These are phyloP conservation scores for Platismatia glauca DNA, from an alignment of 495 filamentous ascomycete species.

Conservation along the genomic window DNA sequence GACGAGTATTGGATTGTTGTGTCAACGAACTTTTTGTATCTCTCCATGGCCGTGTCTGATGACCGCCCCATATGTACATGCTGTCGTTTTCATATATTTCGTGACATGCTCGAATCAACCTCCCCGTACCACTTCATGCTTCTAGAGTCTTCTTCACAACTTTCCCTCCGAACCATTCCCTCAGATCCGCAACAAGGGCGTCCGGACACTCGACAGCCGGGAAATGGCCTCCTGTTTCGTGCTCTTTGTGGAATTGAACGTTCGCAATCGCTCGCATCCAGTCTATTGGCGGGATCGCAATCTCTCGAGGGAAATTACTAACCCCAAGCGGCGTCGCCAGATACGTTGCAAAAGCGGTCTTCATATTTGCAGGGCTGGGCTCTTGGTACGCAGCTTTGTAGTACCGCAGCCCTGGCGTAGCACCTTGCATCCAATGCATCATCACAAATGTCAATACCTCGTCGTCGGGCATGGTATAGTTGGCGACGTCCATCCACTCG, in stretches of 20 bases:
- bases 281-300: slow-evolving; percentile 19
- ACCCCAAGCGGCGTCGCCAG: not conserved
- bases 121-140: not conserved
- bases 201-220: slow-evolving; percentile 33
- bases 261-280: slow-evolving; percentile 22
- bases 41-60: too few species aligned
- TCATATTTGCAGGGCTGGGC: not conserved
- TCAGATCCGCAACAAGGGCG: slow-evolving; percentile 30
- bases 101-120: too few species aligned
- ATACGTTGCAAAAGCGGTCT: not conserved
- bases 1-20: too few species aligned
- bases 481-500: slow-evolving; percentile 19
- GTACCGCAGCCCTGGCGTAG: slow-evolving; percentile 25
- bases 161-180: slow-evolving; percentile 23
- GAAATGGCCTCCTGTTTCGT: slow-evolving; percentile 36
- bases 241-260: slow-evolving; percentile 19
- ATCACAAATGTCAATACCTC: slow-evolving; percentile 28
- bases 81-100: too few species aligned
- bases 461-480: slow-evolving; percentile 18
- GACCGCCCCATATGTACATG: too few species aligned
- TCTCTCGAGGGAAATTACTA: slow-evolving; percentile 6
- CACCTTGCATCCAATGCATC: slow-evolving; percentile 31
- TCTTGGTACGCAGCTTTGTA: slow-evolving; percentile 24
- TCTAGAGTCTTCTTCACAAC: slow-evolving; percentile 12
- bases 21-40: too few species aligned